Conservation (phyloP, 495 filamentous ascomycete genomes). For the Trichoderma asperelloides region DNA sequence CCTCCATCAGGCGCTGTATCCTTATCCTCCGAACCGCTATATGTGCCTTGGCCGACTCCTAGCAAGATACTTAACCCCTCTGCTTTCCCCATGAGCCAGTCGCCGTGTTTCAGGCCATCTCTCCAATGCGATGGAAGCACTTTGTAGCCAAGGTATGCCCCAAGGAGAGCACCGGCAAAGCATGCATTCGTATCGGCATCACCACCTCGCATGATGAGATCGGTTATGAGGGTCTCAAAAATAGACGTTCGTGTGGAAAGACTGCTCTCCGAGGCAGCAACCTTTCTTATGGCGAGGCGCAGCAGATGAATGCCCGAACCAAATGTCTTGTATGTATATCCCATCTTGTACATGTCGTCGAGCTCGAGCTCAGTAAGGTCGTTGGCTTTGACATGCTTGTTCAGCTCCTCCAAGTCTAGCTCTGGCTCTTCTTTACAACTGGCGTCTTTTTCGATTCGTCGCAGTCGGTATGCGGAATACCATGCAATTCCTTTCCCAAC, state of each 20-base stretch:
- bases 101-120: conserved; percentile 28
- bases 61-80: conserved; percentile 20
- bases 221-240: conserved; percentile 34
- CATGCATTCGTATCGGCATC: conserved; percentile 44
- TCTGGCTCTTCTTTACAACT: conserved; percentile 9
- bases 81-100: conserved; percentile 32
- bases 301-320: conserved; percentile 31
- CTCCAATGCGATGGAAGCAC: conserved; percentile 34
- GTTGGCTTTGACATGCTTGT: conserved; percentile 23
- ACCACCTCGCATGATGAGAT: conserved; percentile 38
- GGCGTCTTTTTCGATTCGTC: conserved; percentile 11
- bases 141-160: conserved; percentile 32
- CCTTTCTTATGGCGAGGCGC: conserved; percentile 24
- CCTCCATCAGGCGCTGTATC: conserved; percentile 26
- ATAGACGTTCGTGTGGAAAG: conserved; percentile 13
- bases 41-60: conserved; percentile 20
- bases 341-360: conserved; percentile 28
- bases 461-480: conserved; percentile 11
- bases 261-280: conserved; percentile 7
- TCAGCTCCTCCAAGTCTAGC: conserved; percentile 29
- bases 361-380: conserved; percentile 26
- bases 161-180: conserved; percentile 36
- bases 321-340: conserved; percentile 43
- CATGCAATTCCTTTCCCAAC: conserved; percentile 19
- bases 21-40: conserved; percentile 21